Percentiles rank a stretch among this genome's conserved stretches.
Evolutionary conservation across 1,284 basidiomycete genomes (phyloP).

Genomic region (Volvariella surrecta): DNA sequence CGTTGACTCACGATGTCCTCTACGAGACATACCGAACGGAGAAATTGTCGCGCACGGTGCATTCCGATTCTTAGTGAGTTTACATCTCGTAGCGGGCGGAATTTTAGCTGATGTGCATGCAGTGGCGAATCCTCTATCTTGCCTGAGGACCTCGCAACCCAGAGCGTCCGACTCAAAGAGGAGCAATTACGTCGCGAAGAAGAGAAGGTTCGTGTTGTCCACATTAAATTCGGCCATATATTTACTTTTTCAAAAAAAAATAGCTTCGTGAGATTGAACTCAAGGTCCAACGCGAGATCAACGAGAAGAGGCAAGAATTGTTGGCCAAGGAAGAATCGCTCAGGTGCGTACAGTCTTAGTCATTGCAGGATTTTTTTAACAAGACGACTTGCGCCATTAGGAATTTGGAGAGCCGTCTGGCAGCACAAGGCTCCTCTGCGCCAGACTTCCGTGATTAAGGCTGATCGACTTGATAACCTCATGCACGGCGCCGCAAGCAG

Average conservation of each 20-base stretch:
- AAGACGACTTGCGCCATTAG: slow-evolving; percentile 30
- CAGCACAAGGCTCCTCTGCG: slow-evolving; percentile 74
- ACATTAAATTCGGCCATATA: not conserved
- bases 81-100: not conserved
- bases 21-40: slow-evolving; percentile 98
- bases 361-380: not conserved
- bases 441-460: slow-evolving; percentile 50
- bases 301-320: slow-evolving; percentile 96
- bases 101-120: slow-evolving; percentile 13
- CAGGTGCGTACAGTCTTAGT: slow-evolving; percentile 40
- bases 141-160: slow-evolving; percentile 94
- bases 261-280: slow-evolving; percentile 96
- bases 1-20: slow-evolving; percentile 90
- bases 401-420: slow-evolving; percentile 85
- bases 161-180: slow-evolving; percentile 96
- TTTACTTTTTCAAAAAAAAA: slow-evolving; percentile 9
- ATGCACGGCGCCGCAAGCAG: slow-evolving; percentile 1
- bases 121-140: slow-evolving; percentile 79
- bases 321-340: slow-evolving; percentile 89
- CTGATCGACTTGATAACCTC: not conserved
- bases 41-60: slow-evolving; percentile 91
- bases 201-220: slow-evolving; percentile 61
- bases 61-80: slow-evolving; percentile 67
- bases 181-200: slow-evolving; percentile 97
- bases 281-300: slow-evolving; percentile 97